These are phyloP conservation scores for Penicillium ucsense DNA, from an alignment of 495 filamentous ascomycete genomes.

Conservation along the genomic window DNA sequence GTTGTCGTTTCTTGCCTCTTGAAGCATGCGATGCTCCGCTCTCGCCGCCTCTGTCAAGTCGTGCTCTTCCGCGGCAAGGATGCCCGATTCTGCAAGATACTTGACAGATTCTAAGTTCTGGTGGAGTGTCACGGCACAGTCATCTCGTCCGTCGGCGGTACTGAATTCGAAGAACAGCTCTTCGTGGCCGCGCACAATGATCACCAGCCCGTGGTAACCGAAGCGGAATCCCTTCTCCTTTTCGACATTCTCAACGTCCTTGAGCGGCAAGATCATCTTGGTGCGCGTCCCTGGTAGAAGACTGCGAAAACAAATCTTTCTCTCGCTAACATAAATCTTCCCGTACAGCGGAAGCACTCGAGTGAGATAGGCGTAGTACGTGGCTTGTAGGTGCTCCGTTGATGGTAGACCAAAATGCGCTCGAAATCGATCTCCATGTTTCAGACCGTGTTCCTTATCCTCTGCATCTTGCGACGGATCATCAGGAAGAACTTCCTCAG, in stretches of 20 bases:
- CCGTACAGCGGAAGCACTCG: slow-evolving; percentile 89
- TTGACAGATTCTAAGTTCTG: slow-evolving; percentile 63
- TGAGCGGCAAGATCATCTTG: slow-evolving; percentile 84
- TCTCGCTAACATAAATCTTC: slow-evolving; percentile 89
- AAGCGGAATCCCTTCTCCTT: slow-evolving; percentile 94
- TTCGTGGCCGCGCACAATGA: slow-evolving; percentile 88
- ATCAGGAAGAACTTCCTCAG: slow-evolving; percentile 56
- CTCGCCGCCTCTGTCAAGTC: slow-evolving; percentile 67
- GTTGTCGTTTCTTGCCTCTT: slow-evolving; percentile 62
- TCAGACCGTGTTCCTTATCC: slow-evolving; percentile 50
- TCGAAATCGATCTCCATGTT: slow-evolving; percentile 69
- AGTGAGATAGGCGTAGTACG: slow-evolving; percentile 81
- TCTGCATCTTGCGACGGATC: slow-evolving; percentile 53
- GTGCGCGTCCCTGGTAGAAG: slow-evolving; percentile 83
- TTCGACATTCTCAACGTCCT: slow-evolving; percentile 86
- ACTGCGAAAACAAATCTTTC: slow-evolving; percentile 90
- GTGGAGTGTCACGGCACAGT: slow-evolving; percentile 74
- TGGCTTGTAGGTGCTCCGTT: slow-evolving; percentile 77
- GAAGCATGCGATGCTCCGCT: slow-evolving; percentile 71
- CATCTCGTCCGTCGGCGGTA: slow-evolving; percentile 66
- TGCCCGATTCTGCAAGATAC: slow-evolving; percentile 61
- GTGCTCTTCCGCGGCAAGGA: slow-evolving; percentile 59
- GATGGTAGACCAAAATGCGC: slow-evolving; percentile 81
- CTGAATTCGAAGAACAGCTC: slow-evolving; percentile 96
- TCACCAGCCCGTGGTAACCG: slow-evolving; percentile 82